Conservation (phyloP, 148 eudicot genomes). For the Gaultheria prostrata region DNA sequence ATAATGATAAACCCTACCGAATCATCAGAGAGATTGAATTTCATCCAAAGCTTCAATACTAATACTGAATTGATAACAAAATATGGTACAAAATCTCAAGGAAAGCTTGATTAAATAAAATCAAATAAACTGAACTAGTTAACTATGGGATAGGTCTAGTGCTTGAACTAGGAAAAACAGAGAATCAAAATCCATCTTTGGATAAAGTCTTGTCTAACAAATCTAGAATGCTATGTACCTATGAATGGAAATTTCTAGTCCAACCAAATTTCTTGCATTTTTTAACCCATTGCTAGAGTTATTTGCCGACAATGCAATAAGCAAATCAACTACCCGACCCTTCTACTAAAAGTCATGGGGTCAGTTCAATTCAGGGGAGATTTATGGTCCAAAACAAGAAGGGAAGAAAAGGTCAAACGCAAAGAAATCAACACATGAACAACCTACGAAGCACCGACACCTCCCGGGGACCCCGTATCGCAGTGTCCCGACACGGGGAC, state of each 20-base stretch:
- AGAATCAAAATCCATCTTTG: neutral
- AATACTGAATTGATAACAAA: neutral
- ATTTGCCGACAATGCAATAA: neutral
- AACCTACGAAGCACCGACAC: no score
- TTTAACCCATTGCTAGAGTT: neutral
- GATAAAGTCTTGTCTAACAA: neutral
- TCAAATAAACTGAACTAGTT: neutral
- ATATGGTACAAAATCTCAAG: neutral
- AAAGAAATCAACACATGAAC: neutral
- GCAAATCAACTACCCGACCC: neutral
- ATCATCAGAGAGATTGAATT: neutral
- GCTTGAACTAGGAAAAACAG: neutral
- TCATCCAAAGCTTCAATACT: neutral
- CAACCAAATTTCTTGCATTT: neutral
- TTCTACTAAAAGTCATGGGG: neutral
- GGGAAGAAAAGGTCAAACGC: neutral
- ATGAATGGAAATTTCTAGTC: neutral
- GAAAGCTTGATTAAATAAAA: neutral
- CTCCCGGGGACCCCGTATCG: no score
- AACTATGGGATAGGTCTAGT: neutral
- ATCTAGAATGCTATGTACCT: neutral
- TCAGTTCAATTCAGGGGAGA: neutral
- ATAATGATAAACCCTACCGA: neutral
- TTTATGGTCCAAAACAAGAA: neutral
- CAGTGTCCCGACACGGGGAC: no score